These are phyloP conservation scores for Fusarium sp. DNA, from an alignment of 2,329 filamentous ascomycete species.

Conservation along the genomic window DNA sequence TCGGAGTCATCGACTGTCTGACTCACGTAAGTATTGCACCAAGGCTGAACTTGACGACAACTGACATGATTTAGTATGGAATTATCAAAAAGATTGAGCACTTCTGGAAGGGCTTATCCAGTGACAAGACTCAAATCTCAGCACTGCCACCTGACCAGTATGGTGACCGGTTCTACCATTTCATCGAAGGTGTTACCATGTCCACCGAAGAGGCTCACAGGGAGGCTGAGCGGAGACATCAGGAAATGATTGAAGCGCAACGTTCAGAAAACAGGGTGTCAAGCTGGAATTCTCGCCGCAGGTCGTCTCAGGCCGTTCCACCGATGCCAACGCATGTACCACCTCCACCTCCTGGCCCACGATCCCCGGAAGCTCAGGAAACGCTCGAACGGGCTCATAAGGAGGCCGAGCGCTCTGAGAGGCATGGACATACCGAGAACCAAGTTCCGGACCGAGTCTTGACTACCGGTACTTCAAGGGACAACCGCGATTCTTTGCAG, in stretches of 20 bases:
- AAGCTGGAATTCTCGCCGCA: constrained; percentile 50
- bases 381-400: constrained; percentile 52
- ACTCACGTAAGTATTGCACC: constrained; percentile 78
- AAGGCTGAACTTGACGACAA: not conserved
- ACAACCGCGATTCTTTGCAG: constrained; percentile 66
- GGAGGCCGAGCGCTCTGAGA: constrained; percentile 49
- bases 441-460: constrained; percentile 71
- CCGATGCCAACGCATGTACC: constrained; percentile 59
- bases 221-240: constrained; percentile 68
- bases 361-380: constrained; percentile 51
- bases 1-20: constrained; percentile 97
- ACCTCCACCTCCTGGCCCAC: constrained; percentile 50
- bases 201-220: constrained; percentile 83
- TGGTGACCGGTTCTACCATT: constrained; percentile 91
- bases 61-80: constrained; percentile 73
- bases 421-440: constrained; percentile 50
- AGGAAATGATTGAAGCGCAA: constrained; percentile 60
- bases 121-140: constrained; percentile 87
- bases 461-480: constrained; percentile 44
- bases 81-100: constrained; percentile 94
- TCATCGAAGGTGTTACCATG: constrained; percentile 91
- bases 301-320: constrained; percentile 49
- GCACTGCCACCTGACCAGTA: constrained; percentile 91
- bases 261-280: constrained; percentile 48
- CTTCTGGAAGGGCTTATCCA: constrained; percentile 93